Base-by-base conservation (phyloP, 1,284 basidiomycete genomes). In the Cutaneotrichosporon sp. region DNA sequence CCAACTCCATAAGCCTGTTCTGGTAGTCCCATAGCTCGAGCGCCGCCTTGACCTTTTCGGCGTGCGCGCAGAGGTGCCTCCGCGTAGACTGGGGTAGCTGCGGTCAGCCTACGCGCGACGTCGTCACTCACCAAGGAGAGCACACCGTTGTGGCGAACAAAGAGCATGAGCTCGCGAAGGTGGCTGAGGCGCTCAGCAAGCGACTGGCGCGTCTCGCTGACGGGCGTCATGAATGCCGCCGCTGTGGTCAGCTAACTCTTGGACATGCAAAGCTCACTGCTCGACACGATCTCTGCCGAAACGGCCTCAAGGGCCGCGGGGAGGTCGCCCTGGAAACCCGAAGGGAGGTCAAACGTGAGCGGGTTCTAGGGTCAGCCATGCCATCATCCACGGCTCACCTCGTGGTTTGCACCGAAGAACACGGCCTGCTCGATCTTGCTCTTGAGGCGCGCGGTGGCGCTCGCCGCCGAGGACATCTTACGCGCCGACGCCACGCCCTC, bases 41-140 rank as follows among this genome's bases (percentile, higher is more conserved):
- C 4, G 84, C 85, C 1, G 89, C 86, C 56, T 86, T 85, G 13
- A 97, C 77, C 62, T 90, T 89, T 75, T 97, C 92, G 2, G 90
- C 89, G 68, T 97, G 87, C n/a, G 80, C 81, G 22, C 84, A 85
- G 37, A 98, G 77, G 35, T 80, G 79, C 61, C 92, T 84, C 33
- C 90, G 82, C 51, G 84, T 84, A 35, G 79, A 75, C 75, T 89
- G 86, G 2, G 91, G 86, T 68, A 97, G 84, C 86, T 93, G 65
- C 30, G 34, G 35, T n/a, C 38, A 46, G 51, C 46, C 56, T 54
- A 37, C 23, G 50, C 33, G 43, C 46, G 14, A 47, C 38, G 45
- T 42, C 17, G 18, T 9, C 18, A 57, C 74, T 62, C 36, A 87
- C 88, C 78, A 87, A 88, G 22, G 77, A 77, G 23, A 93, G 77